phyloP scores from a whole-genome alignment of 352 stramenopile genomes.

The Globisporangium nunn region DNA sequence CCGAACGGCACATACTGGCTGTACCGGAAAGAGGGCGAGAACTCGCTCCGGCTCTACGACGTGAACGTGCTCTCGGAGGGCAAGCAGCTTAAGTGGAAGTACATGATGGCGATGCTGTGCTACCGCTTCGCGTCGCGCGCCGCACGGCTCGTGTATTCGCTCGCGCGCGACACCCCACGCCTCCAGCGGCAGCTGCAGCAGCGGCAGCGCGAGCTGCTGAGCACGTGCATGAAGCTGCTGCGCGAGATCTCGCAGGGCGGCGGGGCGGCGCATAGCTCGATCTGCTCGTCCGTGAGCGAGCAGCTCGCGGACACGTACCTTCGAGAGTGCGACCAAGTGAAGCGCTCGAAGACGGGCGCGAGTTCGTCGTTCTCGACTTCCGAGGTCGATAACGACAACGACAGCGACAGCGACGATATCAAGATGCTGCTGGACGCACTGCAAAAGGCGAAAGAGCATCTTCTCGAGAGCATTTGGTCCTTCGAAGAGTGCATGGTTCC shows the following conservation, averaged over 20 bases:
- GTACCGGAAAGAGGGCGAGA: slow-evolving; percentile 75
- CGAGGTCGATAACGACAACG: not conserved
- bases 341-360: not conserved
- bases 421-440: slow-evolving; percentile 16
- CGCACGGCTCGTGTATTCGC: slow-evolving; percentile 50
- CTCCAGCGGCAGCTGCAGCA: slow-evolving; percentile 62
- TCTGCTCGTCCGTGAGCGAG: slow-evolving; percentile 74
- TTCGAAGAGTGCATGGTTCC: slow-evolving; percentile 64
- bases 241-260: slow-evolving; percentile 60
- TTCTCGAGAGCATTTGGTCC: slow-evolving; percentile 57
- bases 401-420: slow-evolving; percentile 6
- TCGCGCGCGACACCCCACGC: slow-evolving; percentile 42
- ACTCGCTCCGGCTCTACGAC: slow-evolving; percentile 73
- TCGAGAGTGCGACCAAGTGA: slow-evolving; percentile 35
- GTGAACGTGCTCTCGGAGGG: slow-evolving; percentile 76
- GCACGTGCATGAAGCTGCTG: slow-evolving; percentile 68
- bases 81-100: slow-evolving; percentile 87
- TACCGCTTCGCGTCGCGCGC: slow-evolving; percentile 78
- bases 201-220: slow-evolving; percentile 67
- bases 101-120: slow-evolving; percentile 88
- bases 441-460: slow-evolving; percentile 53
- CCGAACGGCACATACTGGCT: slow-evolving; percentile 82
- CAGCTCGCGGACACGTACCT: slow-evolving; percentile 81
- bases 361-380: not conserved
- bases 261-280: slow-evolving; percentile 56